Evolutionary conservation across 257 asterid species (phyloP).

Genomic region (Solanum chaucha): DNA sequence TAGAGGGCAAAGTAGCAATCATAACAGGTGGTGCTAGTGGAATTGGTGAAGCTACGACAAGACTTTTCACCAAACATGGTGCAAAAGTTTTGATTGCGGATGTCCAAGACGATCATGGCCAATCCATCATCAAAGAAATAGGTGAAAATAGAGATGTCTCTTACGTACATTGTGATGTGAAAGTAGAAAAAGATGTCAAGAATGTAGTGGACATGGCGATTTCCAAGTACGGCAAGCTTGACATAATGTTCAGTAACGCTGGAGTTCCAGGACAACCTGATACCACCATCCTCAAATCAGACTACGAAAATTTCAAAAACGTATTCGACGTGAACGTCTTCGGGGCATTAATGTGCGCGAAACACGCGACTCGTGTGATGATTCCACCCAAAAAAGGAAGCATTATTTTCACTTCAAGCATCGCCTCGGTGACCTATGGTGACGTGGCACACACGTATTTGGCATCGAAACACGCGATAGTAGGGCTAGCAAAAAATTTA

Average conservation of each 20-base stretch:
- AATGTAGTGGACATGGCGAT: conserved; percentile 2
- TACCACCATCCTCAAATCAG: background rate
- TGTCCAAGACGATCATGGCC: conserved; percentile 7
- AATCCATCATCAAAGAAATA: background rate
- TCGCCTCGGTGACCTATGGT: background rate
- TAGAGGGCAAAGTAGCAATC: conserved; percentile 16
- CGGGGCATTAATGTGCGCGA: conserved; percentile 17
- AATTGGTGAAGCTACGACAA: conserved; percentile 2
- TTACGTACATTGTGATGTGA: conserved; percentile 7
- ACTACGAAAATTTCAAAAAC: background rate
- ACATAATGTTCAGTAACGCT: conserved; percentile 21
- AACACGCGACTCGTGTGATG: conserved; percentile 18
- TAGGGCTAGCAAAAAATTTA: conserved; percentile 11
- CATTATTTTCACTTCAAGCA: conserved; percentile 7
- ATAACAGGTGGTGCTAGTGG: conserved; percentile 24
- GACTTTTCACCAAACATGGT: conserved; percentile 8
- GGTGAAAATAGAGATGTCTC: background rate
- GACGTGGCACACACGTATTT: background rate
- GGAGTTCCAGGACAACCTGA: background rate
- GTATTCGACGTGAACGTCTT: conserved; percentile 14
- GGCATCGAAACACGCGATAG: conserved; percentile 12
- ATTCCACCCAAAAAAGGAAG: conserved; percentile 8
- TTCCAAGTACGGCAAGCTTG: conserved; percentile 11
- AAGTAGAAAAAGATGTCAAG: conserved; percentile 2
- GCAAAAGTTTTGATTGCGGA: conserved; percentile 20